Percentiles rank a stretch among this genome's conserved stretches.
Evolutionary conservation across 2,329 filamentous ascomycete genomes (phyloP).

Genomic region (Hymenoscyphus albidus): DNA sequence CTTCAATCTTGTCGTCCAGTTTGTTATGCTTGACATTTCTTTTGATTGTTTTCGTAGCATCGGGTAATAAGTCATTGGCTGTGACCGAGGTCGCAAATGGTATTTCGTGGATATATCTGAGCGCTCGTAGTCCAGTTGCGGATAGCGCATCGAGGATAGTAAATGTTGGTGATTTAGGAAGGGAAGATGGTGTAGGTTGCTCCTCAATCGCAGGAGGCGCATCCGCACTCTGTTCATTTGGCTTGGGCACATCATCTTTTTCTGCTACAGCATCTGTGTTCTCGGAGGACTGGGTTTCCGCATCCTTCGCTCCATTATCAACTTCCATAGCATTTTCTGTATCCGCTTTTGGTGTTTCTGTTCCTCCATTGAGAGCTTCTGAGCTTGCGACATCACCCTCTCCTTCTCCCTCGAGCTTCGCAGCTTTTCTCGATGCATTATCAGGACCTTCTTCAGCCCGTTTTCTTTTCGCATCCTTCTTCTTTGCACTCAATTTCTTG

Average conservation of each 20-base stretch:
- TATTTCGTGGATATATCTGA: conserved; percentile 89
- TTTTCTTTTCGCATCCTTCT: conserved; percentile 47
- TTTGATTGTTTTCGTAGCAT: conserved; percentile 75
- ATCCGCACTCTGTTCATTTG: not conserved
- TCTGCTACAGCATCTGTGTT: not conserved
- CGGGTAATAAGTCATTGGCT: conserved; percentile 81
- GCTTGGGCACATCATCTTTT: not conserved
- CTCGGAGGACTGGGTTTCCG: not conserved
- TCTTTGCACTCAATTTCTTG: conserved; percentile 35
- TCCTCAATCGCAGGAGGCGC: not conserved
- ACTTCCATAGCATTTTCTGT: conserved; percentile 4
- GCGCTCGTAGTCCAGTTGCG: conserved; percentile 83
- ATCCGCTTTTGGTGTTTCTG: not conserved
- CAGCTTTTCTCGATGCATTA: conserved; percentile 36
- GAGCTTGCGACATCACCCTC: conserved; percentile 6
- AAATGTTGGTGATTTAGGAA: conserved; percentile 45
- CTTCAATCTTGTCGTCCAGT: conserved; percentile 64
- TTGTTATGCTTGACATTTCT: conserved; percentile 82
- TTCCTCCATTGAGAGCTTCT: not conserved
- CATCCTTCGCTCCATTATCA: not conserved
- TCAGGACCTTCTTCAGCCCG: conserved; percentile 36
- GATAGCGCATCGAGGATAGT: conserved; percentile 94
- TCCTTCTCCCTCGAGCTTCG: conserved; percentile 25
- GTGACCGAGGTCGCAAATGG: conserved; percentile 78
- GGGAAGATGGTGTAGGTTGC: not conserved